These are phyloP conservation scores for Pezicula neosporulosa DNA, from an alignment of 2,329 filamentous ascomycete species.

Conservation along the genomic window DNA sequence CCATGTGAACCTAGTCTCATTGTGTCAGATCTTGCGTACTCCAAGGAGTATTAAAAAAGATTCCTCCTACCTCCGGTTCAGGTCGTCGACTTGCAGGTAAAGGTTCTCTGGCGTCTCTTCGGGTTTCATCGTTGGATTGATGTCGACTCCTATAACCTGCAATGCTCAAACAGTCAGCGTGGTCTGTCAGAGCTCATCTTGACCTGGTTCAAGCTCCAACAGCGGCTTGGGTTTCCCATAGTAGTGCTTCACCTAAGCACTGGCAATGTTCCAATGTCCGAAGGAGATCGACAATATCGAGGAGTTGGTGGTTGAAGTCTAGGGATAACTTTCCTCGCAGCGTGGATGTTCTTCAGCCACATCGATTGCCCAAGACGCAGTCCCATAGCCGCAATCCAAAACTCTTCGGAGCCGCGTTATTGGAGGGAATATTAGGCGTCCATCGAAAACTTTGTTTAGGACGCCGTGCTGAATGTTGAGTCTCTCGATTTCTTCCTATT, in stretches of 20 bases:
- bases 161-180: neutral
- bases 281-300: too few relatives aligned
- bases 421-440: slow-evolving; percentile 67
- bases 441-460: slow-evolving; percentile 61
- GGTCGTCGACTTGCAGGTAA: slow-evolving; percentile 68
- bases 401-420: slow-evolving; percentile 53
- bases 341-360: slow-evolving; percentile 61
- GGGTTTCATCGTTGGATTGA: slow-evolving; percentile 66
- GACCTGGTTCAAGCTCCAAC: neutral
- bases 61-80: slow-evolving; percentile 56
- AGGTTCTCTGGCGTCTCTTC: slow-evolving; percentile 63
- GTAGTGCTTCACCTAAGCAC: too few relatives aligned
- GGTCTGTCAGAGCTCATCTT: slow-evolving; percentile 5
- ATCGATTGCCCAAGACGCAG: slow-evolving; percentile 67
- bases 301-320: too few relatives aligned
- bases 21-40: neutral
- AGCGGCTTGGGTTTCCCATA: too few relatives aligned
- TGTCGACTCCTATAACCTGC: slow-evolving; percentile 69
- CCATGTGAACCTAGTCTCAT: slow-evolving; percentile 57
- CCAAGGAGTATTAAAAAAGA: neutral
- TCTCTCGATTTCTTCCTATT: slow-evolving; percentile 64
- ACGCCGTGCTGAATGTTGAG: slow-evolving; percentile 61
- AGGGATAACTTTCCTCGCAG: slow-evolving; percentile 52
- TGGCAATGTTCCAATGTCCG: neutral
- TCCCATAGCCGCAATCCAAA: slow-evolving; percentile 70